Conservation (phyloP, 148 eudicot species). For the Rhododendron kiyosumense region DNA sequence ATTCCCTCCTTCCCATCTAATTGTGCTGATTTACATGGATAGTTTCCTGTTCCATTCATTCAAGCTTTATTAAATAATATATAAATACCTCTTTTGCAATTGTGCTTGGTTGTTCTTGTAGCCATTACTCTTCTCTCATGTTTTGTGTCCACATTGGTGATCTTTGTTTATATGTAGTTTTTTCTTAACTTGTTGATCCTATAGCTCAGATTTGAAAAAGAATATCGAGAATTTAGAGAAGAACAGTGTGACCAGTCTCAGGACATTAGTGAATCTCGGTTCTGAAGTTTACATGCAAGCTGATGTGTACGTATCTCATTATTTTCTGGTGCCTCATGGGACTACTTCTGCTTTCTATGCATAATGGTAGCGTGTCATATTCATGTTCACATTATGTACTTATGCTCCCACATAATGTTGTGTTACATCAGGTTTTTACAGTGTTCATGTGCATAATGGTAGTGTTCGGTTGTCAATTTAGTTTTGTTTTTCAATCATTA, state of each 20-base stretch:
- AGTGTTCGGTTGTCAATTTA: too few relatives aligned
- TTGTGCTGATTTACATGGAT: neutral
- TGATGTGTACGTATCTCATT: constrained; percentile 55
- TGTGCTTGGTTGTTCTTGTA: neutral
- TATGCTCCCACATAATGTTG: neutral
- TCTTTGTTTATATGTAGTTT: constrained; percentile 8
- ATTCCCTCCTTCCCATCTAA: neutral
- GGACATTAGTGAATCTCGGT: constrained; percentile 79
- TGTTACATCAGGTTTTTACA: neutral
- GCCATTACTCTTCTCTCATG: neutral
- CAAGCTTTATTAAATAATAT: neutral
- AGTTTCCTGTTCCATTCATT: neutral
- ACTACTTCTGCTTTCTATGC: neutral
- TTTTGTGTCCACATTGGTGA: neutral
- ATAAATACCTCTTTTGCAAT: neutral
- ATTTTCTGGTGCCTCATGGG: neutral
- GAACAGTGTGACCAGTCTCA: constrained; percentile 65
- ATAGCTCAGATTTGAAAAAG: constrained; percentile 74
- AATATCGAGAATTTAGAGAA: constrained; percentile 80
- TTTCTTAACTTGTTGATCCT: constrained; percentile 27
- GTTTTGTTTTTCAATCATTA: too few relatives aligned
- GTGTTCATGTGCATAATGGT: neutral
- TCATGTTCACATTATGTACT: neutral
- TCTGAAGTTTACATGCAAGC: constrained; percentile 95
- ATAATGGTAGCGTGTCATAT: neutral